A percentile compares a stretch with the other conserved stretches of the same genome.
phyloP scores from a whole-genome alignment of 2,329 filamentous ascomycete species.

The Aspergillaceae sp. region DNA sequence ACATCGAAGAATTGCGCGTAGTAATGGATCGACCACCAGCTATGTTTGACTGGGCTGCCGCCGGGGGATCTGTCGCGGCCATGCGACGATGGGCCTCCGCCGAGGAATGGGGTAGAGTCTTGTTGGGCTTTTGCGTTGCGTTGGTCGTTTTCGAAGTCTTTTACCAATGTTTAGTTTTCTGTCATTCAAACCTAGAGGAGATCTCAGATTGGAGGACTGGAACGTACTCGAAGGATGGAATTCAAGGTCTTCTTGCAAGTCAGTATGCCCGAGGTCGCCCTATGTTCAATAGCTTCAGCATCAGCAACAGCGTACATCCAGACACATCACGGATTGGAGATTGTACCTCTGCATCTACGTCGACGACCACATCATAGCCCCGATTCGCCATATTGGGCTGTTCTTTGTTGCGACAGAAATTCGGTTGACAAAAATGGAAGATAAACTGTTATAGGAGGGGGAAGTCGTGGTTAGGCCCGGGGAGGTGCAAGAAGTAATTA shows the following conservation, averaged over 20 bases:
- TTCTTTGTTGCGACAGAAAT: background rate
- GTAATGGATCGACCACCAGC: constrained; percentile 85
- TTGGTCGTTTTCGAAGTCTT: constrained; percentile 60
- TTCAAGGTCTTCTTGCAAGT: constrained; percentile 97
- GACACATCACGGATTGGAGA: background rate
- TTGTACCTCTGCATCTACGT: constrained; percentile 84
- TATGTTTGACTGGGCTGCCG: constrained; percentile 60
- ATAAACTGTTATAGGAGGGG: constrained; percentile 8
- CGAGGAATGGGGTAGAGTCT: constrained; percentile 44
- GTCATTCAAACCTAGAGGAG: background rate
- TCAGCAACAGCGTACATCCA: background rate
- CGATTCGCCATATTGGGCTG: constrained; percentile 60
- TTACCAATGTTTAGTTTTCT: background rate
- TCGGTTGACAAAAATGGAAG: constrained; percentile 5
- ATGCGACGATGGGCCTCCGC: constrained; percentile 31
- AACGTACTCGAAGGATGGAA: constrained; percentile 77
- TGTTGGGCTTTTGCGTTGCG: constrained; percentile 42
- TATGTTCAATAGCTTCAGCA: constrained; percentile 30
- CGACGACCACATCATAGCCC: constrained; percentile 96
- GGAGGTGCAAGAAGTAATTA: constrained; percentile 23
- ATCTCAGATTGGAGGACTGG: background rate
- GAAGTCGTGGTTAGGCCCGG: constrained; percentile 10
- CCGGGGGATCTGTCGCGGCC: constrained; percentile 34
- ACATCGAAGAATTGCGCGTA: constrained; percentile 99
- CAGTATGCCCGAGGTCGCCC: constrained; percentile 96